These are phyloP conservation scores for Candida suzukii DNA, from an alignment of 805 yeast species.

Conservation along the genomic window DNA sequence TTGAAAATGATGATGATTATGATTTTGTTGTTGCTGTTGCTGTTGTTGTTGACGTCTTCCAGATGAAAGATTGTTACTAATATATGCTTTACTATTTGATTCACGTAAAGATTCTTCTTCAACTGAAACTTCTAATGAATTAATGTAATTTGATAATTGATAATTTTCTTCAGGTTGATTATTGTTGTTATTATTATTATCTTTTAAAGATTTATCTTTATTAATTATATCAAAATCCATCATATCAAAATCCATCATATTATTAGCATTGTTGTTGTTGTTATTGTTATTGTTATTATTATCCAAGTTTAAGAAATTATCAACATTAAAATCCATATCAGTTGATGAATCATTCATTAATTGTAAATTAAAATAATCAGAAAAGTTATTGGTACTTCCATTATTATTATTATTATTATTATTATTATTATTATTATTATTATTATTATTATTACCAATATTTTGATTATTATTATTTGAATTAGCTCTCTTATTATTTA, in stretches of 20 bases:
- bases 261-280: conserved; percentile 5
- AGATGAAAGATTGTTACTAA: too few relatives aligned
- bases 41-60: not conserved
- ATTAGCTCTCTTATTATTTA: not conserved
- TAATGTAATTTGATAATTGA: conserved; percentile 23
- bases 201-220: not conserved
- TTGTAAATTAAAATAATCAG: conserved; percentile 1
- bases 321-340: conserved; percentile 21
- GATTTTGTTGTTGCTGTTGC: not conserved
- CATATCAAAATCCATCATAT: conserved; percentile 11
- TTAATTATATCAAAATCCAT: conserved; percentile 14
- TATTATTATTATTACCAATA: not conserved
- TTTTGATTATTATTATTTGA: not conserved
- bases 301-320: conserved; percentile 25
- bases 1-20: not conserved
- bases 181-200: not conserved
- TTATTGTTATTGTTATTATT: conserved; percentile 11
- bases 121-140: conserved; percentile 25
- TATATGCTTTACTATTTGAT: conserved; percentile 1
- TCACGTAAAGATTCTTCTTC: conserved; percentile 16
- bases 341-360: not conserved
- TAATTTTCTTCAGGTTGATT: conserved; percentile 2
- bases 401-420: conserved; percentile 4
- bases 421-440: conserved; percentile 3
- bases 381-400: conserved; percentile 1